Conservation (phyloP, 176 grass and related monocot genomes). For the Urochloa ruziziensis region DNA sequence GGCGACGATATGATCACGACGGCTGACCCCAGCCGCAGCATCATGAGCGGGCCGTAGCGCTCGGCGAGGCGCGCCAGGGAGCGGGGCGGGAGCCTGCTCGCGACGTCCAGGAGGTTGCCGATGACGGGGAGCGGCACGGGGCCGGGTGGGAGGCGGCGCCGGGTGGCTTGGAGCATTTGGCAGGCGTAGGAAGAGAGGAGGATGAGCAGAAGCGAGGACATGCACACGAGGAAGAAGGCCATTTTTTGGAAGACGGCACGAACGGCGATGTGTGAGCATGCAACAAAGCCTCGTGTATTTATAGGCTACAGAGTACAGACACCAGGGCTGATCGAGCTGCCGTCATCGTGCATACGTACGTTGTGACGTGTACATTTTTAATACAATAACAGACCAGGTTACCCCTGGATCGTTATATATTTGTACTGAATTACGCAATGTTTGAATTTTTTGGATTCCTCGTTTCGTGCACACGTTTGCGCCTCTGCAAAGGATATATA, state of each 20-base stretch:
- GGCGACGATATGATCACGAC: conserved; percentile 6
- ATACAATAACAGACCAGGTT: too few species aligned
- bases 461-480: too few species aligned
- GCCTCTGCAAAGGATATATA: too few species aligned
- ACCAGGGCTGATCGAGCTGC: too few species aligned
- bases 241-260: background rate
- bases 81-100: background rate
- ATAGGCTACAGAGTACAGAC: too few species aligned
- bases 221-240: conserved; percentile 4
- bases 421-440: too few species aligned
- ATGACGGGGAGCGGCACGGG: conserved; percentile 22
- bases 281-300: too few species aligned
- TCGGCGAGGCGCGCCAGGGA: background rate
- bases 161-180: background rate
- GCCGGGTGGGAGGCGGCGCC: background rate
- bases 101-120: conserved; percentile 23
- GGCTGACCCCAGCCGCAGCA: background rate
- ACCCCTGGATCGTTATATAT: too few species aligned
- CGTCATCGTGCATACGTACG: too few species aligned
- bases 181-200: background rate
- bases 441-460: too few species aligned
- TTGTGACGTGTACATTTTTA: too few species aligned
- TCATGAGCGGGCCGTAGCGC: background rate
- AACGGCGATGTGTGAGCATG: too few species aligned
- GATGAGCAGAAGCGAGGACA: background rate